phyloP scores from a whole-genome alignment of 169 alveolate species.

The Plasmodium knowlesi region DNA sequence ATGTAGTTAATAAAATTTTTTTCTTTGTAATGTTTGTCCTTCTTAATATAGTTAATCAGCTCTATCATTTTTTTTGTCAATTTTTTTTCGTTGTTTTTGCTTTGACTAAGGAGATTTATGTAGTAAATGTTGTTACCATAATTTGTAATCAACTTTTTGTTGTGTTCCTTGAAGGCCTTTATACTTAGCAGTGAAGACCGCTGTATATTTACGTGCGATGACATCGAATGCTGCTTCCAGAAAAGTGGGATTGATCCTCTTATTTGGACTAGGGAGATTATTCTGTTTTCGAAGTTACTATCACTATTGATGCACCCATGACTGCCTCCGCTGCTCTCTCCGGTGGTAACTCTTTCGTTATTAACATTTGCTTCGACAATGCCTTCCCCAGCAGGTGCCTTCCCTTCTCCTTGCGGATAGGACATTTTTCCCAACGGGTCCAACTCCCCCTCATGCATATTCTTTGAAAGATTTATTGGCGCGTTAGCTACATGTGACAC shows the following conservation, averaged over 20 bases:
- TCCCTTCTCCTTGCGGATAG: neutral
- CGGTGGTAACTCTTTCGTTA: neutral
- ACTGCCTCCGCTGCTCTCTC: neutral
- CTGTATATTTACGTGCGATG: constrained; percentile 64
- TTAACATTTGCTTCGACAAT: neutral
- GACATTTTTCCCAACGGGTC: neutral
- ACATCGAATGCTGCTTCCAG: constrained; percentile 92
- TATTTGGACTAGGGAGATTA: constrained; percentile 93
- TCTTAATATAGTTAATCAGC: constrained; percentile 73
- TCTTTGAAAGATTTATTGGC: neutral
- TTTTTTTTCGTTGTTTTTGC: constrained; percentile 77
- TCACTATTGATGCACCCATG: constrained; percentile 63
- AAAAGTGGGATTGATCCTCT: constrained; percentile 97
- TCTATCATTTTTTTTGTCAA: constrained; percentile 74
- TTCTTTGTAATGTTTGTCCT: constrained; percentile 77
- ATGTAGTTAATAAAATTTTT: constrained; percentile 76
- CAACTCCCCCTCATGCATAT: neutral
- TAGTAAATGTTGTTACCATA: constrained; percentile 81
- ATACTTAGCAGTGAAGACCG: constrained; percentile 68
- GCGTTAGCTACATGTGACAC: neutral
- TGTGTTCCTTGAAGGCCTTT: constrained; percentile 81
- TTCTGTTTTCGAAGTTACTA: constrained; percentile 78
- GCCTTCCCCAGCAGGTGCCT: neutral
- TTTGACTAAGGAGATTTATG: constrained; percentile 81
- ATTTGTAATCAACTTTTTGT: constrained; percentile 71